Evolutionary conservation across 2,329 filamentous ascomycete species (phyloP), one percentile per base, ranked within the genome.

Genomic region (Cryphonectria parasitica): DNA sequence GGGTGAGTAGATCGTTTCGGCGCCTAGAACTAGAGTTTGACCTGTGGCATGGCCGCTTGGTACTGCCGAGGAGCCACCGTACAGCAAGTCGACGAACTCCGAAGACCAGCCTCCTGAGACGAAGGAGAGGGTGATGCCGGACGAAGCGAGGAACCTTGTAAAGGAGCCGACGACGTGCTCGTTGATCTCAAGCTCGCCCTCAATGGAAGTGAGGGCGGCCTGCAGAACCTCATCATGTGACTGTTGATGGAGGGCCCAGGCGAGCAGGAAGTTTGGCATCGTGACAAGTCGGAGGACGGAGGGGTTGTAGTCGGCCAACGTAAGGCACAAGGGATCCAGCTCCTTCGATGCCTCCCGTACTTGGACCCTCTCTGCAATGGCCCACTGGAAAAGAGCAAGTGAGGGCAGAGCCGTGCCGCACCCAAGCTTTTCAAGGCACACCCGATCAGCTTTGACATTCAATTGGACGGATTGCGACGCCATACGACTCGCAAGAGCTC

Each of bases 1-100:
- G 0, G 92, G 92, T 2, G 90, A 93, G 80, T 96, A 96, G 61
- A 96, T 95, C 0, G 93, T 96, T 80, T 96, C 93, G 0, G 92
- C 91, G 0, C 90, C 93, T 1, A 96, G 81, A 6, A 95, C 82
- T 2, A 92, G 80, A 19, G 85, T 86, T 58, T 76, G 79, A 5
- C 65, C 56, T 0, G 36, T 28, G 31, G 36, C 45, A 22, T 17
- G 41, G 75, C 52, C 68, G 31, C n/a, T 70, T 19, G 34, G 7
- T 31, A 13, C 19, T 31, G 66, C 17, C 17, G 60, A 8, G 25
- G 22, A 58, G 15, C 36, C 34, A 34, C 34, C 39, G 75, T 85
- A 85, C 10, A 94, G 79, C 0, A 93, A 80, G 1, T 85, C 78
- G 5, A 92, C 84, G 71, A 95, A 90, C 64, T 85, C 85, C 0